Evolutionary conservation across 2,329 filamentous ascomycete genomes (phyloP).

Genomic region (Raffaelea ambrosiae): DNA sequence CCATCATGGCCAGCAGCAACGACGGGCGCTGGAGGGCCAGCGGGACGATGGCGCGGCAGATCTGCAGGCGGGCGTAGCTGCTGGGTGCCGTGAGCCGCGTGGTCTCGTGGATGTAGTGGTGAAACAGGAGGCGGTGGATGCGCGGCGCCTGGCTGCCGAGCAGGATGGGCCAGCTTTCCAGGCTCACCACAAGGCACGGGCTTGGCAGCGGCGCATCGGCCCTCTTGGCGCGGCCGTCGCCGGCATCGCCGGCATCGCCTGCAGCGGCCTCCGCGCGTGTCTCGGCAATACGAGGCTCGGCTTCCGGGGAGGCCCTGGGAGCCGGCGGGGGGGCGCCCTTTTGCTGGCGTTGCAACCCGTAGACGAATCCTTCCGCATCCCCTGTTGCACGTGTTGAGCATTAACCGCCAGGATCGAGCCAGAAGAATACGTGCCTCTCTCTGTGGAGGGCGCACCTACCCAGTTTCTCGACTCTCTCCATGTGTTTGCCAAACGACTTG

Average conservation of each 20-base stretch:
- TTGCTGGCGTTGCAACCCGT: no score
- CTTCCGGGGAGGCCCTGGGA: no score
- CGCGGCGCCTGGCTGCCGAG: neutral
- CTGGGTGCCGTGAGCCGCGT: conserved; percentile 10
- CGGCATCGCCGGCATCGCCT: neutral
- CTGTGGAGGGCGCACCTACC: no score
- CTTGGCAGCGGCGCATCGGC: neutral
- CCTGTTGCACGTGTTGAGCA: neutral
- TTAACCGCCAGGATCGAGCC: neutral
- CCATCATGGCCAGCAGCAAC: conserved; percentile 6
- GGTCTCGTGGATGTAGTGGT: conserved; percentile 10
- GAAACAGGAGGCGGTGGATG: conserved; percentile 6
- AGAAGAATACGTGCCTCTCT: no score
- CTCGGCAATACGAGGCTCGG: neutral
- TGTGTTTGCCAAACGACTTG: conserved; percentile 7
- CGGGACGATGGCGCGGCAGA: conserved; percentile 9
- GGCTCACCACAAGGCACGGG: neutral
- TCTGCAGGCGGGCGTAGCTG: conserved; percentile 7
- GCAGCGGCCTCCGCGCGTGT: neutral
- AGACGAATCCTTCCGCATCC: neutral
- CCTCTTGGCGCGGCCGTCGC: neutral
- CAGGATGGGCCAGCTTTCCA: neutral
- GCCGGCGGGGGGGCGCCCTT: no score
- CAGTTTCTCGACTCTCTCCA: conserved; percentile 4
- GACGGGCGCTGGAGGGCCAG: conserved; percentile 7